Conservation (phyloP, 495 filamentous ascomycete genomes). For the Talaromyces adpressus region DNA sequence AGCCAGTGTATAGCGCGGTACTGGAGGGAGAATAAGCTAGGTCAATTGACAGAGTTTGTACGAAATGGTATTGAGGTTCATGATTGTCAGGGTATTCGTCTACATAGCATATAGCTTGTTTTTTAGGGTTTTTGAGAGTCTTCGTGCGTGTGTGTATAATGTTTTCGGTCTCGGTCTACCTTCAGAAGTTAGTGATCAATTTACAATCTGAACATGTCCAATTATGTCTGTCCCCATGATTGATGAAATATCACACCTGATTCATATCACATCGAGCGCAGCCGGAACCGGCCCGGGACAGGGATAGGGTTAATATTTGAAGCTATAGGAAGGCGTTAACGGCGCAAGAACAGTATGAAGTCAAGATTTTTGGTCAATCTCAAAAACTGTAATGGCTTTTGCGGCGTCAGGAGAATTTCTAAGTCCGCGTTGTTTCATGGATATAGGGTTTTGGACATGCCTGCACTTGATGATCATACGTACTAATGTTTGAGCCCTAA, state of each 20-base stretch:
- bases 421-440: background rate
- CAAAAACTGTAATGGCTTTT: background rate
- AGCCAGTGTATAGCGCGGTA: conserved; percentile 12
- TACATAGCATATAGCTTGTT: background rate
- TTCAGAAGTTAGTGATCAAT: background rate
- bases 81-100: conserved; percentile 23
- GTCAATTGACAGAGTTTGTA: conserved; percentile 29
- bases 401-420: background rate
- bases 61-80: conserved; percentile 17
- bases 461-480: background rate
- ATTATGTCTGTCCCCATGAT: background rate
- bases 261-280: background rate
- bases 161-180: background rate
- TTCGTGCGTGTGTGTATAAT: background rate
- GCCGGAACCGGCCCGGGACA: background rate
- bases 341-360: background rate
- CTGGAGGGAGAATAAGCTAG: conserved; percentile 28
- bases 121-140: background rate
- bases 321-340: background rate
- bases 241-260: background rate
- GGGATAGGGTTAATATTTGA: background rate
- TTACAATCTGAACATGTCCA: background rate
- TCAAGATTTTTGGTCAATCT: background rate
- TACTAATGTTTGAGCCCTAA: background rate
- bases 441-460: background rate